These are phyloP conservation scores for Spergularia marina DNA, from an alignment of 148 eudicot genomes.

Conservation along the genomic window DNA sequence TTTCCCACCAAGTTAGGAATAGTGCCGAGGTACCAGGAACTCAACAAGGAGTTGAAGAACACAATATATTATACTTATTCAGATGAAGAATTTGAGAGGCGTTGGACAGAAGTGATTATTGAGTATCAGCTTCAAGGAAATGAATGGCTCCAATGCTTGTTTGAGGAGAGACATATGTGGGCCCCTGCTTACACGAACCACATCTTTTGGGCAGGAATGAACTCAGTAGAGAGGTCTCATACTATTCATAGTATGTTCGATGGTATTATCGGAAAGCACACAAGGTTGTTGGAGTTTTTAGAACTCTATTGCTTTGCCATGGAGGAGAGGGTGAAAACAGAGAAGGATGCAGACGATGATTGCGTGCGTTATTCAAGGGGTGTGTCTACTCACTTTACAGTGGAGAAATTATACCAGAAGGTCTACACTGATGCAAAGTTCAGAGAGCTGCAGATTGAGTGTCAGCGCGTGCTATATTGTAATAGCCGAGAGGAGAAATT, in stretches of 20 bases:
- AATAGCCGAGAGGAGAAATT: background rate
- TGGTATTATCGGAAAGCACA: conserved; percentile 7
- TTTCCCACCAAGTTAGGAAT: background rate
- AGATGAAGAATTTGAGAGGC: conserved; percentile 10
- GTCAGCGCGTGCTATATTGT: background rate
- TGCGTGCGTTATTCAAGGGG: background rate
- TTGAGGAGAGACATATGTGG: conserved; percentile 9
- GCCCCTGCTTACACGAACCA: conserved; percentile 5
- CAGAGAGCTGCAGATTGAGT: conserved; percentile 2
- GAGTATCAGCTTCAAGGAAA: conserved; percentile 7
- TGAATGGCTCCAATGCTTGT: conserved; percentile 15
- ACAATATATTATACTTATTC: background rate
- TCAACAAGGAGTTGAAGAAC: conserved; percentile 1
- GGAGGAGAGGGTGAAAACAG: conserved; percentile 6
- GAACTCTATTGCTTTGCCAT: conserved; percentile 2
- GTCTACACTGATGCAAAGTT: conserved; percentile 13
- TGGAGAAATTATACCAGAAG: background rate
- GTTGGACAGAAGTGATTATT: background rate
- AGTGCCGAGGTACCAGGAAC: background rate
- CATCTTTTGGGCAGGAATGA: conserved; percentile 5
- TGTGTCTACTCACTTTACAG: background rate
- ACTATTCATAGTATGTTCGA: conserved; percentile 1
- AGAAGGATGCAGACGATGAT: background rate
- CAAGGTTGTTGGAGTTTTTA: background rate
- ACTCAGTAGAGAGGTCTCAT: conserved; percentile 1